Evolutionary conservation across 352 stramenopile genomes (phyloP).

Genomic region (Globisporangium nunn): DNA sequence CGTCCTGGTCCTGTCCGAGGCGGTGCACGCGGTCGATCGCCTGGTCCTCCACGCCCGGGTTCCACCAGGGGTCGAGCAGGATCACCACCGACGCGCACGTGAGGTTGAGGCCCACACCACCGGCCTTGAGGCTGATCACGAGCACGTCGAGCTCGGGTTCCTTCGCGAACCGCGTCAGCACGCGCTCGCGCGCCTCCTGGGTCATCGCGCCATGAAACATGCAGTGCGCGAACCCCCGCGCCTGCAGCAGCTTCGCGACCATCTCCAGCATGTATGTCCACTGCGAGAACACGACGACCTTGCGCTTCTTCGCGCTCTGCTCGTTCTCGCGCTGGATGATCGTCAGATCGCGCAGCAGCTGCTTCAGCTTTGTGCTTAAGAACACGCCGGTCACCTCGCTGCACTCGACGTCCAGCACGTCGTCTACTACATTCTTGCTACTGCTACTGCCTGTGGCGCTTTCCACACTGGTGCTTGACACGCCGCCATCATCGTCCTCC

Average conservation of each 20-base stretch:
- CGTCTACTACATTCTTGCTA: not conserved
- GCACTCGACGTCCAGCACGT: not conserved
- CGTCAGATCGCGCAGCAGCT: slow-evolving; percentile 58
- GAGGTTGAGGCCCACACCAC: slow-evolving; percentile 89
- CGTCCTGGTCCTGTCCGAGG: slow-evolving; percentile 75
- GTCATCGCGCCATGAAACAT: slow-evolving; percentile 73
- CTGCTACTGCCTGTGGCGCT: not conserved
- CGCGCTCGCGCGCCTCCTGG: slow-evolving; percentile 60
- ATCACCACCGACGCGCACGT: slow-evolving; percentile 87
- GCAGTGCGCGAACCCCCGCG: slow-evolving; percentile 42
- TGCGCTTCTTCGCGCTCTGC: slow-evolving; percentile 33
- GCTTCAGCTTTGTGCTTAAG: slow-evolving; percentile 62
- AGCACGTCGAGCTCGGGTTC: slow-evolving; percentile 59
- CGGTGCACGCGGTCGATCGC: slow-evolving; percentile 91
- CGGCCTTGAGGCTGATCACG: slow-evolving; percentile 85
- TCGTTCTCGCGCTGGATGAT: slow-evolving; percentile 48
- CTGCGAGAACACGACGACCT: slow-evolving; percentile 89
- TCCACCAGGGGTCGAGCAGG: slow-evolving; percentile 92
- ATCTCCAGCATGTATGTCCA: slow-evolving; percentile 88
- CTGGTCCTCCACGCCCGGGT: slow-evolving; percentile 90
- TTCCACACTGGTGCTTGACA: too few relatives aligned
- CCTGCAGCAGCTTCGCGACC: slow-evolving; percentile 44
- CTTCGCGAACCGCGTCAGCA: slow-evolving; percentile 58
- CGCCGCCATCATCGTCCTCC: not conserved
- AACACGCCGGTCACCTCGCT: slow-evolving; percentile 28